Evolutionary conservation across 2,329 filamentous ascomycete genomes (phyloP).

Genomic region (Fusarium sp.): DNA sequence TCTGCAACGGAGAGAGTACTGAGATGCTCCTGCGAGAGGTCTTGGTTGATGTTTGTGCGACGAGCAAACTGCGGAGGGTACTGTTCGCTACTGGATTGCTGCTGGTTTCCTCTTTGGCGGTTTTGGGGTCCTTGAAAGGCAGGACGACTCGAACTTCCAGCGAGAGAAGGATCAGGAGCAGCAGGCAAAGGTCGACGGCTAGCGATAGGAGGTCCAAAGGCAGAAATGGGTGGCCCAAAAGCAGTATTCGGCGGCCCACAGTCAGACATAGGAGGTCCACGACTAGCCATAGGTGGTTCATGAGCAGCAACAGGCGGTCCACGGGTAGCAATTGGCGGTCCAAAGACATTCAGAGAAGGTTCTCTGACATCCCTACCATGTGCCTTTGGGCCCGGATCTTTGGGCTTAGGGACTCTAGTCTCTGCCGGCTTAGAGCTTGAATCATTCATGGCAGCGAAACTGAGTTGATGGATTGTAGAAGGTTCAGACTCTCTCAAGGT

Average conservation of each 20-base stretch:
- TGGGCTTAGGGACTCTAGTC: not conserved
- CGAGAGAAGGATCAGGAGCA: not conserved
- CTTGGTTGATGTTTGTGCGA: conserved; percentile 4
- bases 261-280: not conserved
- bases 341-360: too few relatives aligned
- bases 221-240: not conserved
- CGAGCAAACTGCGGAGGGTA: not conserved
- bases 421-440: not conserved
- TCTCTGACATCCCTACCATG: not conserved
- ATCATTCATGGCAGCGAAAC: not conserved
- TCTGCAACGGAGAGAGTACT: conserved; percentile 27
- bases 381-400: not conserved
- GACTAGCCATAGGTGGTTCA: not conserved
- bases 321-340: not conserved
- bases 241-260: not conserved
- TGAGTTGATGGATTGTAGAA: not conserved
- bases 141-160: not conserved
- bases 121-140: not conserved
- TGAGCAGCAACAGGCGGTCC: too few relatives aligned
- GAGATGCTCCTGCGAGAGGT: conserved; percentile 30
- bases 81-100: not conserved
- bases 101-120: not conserved
- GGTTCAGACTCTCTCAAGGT: conserved; percentile 29
- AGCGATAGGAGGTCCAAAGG: not conserved
- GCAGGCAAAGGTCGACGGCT: not conserved